Evolutionary conservation across 2,329 filamentous ascomycete genomes (phyloP).

Genomic region (Aspergillus latus): DNA sequence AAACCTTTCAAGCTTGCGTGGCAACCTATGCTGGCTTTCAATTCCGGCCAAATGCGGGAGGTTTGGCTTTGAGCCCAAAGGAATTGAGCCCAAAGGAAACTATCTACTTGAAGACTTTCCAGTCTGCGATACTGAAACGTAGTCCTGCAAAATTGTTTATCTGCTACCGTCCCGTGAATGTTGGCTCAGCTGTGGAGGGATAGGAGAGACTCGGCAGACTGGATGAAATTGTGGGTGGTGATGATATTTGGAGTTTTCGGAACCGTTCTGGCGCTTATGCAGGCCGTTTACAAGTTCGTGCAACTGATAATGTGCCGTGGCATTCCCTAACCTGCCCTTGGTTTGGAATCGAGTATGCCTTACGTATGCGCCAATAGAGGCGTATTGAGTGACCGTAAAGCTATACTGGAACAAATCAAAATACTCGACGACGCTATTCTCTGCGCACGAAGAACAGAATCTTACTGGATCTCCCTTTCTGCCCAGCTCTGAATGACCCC

Average conservation of each 20-base stretch:
- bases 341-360: too few species aligned
- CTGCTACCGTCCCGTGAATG: neutral
- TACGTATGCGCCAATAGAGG: too few species aligned
- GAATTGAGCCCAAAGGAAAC: neutral
- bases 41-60: too few species aligned
- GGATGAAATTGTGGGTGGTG: conserved; percentile 6
- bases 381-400: too few species aligned
- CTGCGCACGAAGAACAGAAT: too few species aligned
- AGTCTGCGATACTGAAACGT: neutral
- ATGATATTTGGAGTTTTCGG: conserved; percentile 10
- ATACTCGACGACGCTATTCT: too few species aligned
- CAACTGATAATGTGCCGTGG: neutral
- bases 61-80: too few species aligned
- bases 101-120: neutral
- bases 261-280: conserved; percentile 4
- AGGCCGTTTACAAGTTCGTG: conserved; percentile 5
- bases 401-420: too few species aligned
- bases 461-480: neutral
- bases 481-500: neutral
- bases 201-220: conserved; percentile 4
- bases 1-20: too few species aligned
- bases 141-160: neutral
- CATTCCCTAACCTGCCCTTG: neutral
- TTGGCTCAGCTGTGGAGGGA: neutral
- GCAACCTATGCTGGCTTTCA: too few species aligned